Base-by-base conservation (phyloP, 2,329 filamentous ascomycete genomes). In the Botryotinia globosa region DNA sequence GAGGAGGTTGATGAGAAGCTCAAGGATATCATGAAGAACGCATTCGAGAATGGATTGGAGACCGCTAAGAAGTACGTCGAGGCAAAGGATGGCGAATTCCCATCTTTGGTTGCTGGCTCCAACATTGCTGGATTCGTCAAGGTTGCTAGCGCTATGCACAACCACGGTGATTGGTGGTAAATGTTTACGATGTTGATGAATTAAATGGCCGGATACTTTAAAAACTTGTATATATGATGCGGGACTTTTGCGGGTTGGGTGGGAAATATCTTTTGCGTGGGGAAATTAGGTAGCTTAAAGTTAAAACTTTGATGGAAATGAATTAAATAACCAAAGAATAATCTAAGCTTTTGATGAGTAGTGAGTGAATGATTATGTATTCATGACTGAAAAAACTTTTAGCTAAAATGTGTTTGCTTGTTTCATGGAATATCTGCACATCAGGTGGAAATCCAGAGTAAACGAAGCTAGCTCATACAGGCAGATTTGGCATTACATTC, bases 111-210 rank as follows among this genome's bases (percentile, higher is more conserved):
- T 58, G 94, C 94, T 74, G 96, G 96, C 79, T 93, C 91, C 86
- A 98, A 98, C 86, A 97, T 99, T 85, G 96, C 96, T 74, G 96
- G 96, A 73, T 98, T 98, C 86, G 91, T 92, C 84, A 99, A 98
- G 91, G 95, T 98, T 72, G 94, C 91, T 69, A 88, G 90, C 79
- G 95, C 96, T 80, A 98, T 98, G 95, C 89, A 92, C 82, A 94
- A 97, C 83, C 95, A 98, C 85, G 96, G 96, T 80, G 95, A 98
- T 84, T 98, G 94, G 95, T 98, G 88, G 88, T 81, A 79, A 71
- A 79, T 77, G n/a, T 29, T 45, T 25, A 54, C n/a, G 61, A 65
- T 66, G 39, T 65, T 65, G 58, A 56, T 56, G 51, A 32, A 25
- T 34, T 34, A 45, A 37, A 56, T 58, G 64, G 42, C 25, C 18